phyloP scores from a whole-genome alignment of 208 protist species.

The Acanthamoeba royreba region DNA sequence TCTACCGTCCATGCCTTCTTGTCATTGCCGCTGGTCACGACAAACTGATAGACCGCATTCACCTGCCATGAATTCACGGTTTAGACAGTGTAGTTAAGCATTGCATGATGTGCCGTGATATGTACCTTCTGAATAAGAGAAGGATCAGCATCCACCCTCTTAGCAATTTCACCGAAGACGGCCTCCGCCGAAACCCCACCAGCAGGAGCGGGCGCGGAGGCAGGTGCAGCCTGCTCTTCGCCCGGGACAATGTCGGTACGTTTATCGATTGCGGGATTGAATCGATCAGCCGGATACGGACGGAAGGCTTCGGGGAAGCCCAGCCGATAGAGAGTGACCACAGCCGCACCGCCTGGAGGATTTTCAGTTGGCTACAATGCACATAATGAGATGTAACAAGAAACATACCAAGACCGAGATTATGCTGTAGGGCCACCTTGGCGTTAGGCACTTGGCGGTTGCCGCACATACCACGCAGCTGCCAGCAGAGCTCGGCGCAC shows the following conservation, averaged over 20 bases:
- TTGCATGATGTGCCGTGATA: neutral
- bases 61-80: conserved; percentile 41
- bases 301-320: neutral
- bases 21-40: conserved; percentile 8
- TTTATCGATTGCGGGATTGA: conserved; percentile 31
- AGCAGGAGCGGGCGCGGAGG: neutral
- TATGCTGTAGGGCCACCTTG: conserved; percentile 63
- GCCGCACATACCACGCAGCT: conserved; percentile 54
- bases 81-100: no score
- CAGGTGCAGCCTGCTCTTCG: neutral
- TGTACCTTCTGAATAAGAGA: conserved; percentile 41
- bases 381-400: neutral
- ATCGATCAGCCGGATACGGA: conserved; percentile 1
- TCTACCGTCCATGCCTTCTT: conserved; percentile 61
- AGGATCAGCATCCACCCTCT: conserved; percentile 32
- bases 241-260: conserved; percentile 6
- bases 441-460: conserved; percentile 54
- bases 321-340: conserved; percentile 4
- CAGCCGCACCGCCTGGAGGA: neutral
- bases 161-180: neutral
- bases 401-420: conserved; percentile 52
- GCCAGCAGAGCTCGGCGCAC: conserved; percentile 58
- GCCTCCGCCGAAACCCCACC: neutral
- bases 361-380: neutral
- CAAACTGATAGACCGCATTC: conserved; percentile 61